A percentile compares a stretch with the other conserved stretches of the same genome.
These are phyloP conservation scores for Artemisia annua DNA, from an alignment of 129 eudicot species.

Conservation along the genomic window DNA sequence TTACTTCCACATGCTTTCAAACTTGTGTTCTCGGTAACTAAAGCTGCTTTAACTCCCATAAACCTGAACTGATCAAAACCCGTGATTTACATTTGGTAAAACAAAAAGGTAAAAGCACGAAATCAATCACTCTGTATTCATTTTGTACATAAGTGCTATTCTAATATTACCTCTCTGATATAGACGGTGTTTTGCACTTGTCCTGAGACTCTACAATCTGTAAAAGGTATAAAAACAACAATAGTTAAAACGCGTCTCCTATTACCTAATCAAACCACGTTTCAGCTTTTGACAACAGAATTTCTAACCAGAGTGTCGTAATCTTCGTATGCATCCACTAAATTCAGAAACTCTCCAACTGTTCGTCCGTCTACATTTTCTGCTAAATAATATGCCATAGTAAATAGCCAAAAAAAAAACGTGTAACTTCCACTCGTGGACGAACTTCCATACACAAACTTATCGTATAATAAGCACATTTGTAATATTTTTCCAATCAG, in stretches of 20 bases:
- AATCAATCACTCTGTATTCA: not conserved
- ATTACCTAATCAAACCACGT: not conserved
- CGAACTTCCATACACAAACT: too few species aligned
- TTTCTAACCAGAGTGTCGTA: constrained; percentile 36
- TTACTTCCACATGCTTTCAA: constrained; percentile 52
- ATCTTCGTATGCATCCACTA: constrained; percentile 72
- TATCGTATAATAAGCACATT: too few species aligned
- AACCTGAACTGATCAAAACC: constrained; percentile 50
- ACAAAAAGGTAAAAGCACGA: not conserved
- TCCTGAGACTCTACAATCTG: constrained; percentile 45
- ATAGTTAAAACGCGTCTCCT: not conserved
- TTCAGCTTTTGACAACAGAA: not conserved
- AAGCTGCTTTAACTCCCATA: constrained; percentile 88
- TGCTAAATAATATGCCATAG: constrained; percentile 39
- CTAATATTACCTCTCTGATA: constrained; percentile 60
- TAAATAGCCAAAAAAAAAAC: constrained; percentile 1
- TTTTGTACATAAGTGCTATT: not conserved
- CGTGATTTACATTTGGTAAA: not conserved
- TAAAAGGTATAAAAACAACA: constrained; percentile 19
- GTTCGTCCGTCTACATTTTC: constrained; percentile 62
- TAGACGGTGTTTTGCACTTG: constrained; percentile 37
- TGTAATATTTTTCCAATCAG: too few species aligned
- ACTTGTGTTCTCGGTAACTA: constrained; percentile 50
- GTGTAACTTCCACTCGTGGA: too few species aligned
- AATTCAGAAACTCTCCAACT: constrained; percentile 67